These are phyloP conservation scores for Strobilomyces dryophilus DNA, from an alignment of 768 basidiomycete species.

Conservation along the genomic window DNA sequence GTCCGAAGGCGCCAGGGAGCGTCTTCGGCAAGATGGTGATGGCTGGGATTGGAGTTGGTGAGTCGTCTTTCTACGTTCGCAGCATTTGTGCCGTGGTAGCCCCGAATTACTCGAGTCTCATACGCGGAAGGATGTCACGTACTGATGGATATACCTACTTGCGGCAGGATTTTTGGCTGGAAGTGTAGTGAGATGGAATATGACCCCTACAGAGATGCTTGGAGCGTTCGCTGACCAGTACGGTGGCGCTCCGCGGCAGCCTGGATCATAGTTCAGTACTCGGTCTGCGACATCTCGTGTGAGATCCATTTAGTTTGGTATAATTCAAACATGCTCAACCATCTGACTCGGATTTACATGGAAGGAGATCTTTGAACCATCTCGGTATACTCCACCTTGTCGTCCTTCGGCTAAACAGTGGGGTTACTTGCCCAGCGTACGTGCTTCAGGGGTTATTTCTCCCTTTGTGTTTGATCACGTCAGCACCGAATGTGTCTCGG, in stretches of 20 bases:
- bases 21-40: constrained; percentile 57
- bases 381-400: background rate
- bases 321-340: background rate
- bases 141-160: constrained; percentile 8
- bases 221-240: constrained; percentile 11
- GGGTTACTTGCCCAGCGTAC: too few relatives aligned
- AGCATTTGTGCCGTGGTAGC: background rate
- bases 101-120: background rate
- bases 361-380: background rate
- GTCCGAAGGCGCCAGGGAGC: constrained; percentile 58
- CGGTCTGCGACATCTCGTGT: background rate
- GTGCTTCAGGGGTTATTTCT: constrained; percentile 1
- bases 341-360: background rate
- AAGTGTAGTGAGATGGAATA: constrained; percentile 29
- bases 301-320: background rate
- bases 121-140: background rate
- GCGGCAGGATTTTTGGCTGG: constrained; percentile 27
- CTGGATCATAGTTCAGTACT: constrained; percentile 5
- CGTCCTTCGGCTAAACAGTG: background rate
- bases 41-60: constrained; percentile 61
- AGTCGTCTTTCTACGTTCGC: constrained; percentile 15
- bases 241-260: background rate
- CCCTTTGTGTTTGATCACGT: constrained; percentile 1
- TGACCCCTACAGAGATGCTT: constrained; percentile 24
- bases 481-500: background rate